phyloP scores from a whole-genome alignment of 345 rosid genomes.

The Arabis alpina region DNA sequence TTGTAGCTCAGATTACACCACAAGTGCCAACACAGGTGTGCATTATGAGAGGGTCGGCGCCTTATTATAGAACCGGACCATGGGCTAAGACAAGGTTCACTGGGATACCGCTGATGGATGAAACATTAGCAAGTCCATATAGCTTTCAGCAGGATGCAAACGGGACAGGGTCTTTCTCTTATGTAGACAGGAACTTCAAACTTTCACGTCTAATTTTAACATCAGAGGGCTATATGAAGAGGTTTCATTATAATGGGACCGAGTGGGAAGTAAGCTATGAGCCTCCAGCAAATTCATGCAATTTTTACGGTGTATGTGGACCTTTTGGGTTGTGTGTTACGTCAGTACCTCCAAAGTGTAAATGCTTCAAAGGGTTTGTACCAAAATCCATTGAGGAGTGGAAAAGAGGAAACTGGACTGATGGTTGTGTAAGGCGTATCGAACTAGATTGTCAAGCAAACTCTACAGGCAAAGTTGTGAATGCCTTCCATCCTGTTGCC shows the following conservation, averaged over 20 bases:
- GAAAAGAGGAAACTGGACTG: conserved; percentile 26
- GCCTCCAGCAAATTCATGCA: neutral
- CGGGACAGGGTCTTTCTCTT: conserved; percentile 13
- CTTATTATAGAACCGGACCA: conserved; percentile 38
- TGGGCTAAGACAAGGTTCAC: conserved; percentile 45
- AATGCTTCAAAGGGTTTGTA: conserved; percentile 29
- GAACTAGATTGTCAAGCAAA: conserved; percentile 3
- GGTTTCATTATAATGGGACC: neutral
- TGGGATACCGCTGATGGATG: conserved; percentile 1
- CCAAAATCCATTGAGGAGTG: conserved; percentile 27
- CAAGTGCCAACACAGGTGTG: conserved; percentile 41
- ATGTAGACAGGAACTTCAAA: neutral
- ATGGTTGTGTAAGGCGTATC: conserved; percentile 28
- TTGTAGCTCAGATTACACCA: conserved; percentile 10
- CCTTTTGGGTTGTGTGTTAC: conserved; percentile 31
- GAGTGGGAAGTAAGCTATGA: neutral
- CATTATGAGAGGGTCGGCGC: conserved; percentile 29
- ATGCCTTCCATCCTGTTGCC: neutral
- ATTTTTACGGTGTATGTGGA: conserved; percentile 26
- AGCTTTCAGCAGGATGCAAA: conserved; percentile 15
- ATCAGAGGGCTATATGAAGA: conserved; percentile 14
- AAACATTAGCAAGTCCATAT: neutral
- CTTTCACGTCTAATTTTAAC: neutral
- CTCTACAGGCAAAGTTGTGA: conserved; percentile 1
- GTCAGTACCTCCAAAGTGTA: conserved; percentile 4